phyloP scores from a whole-genome alignment of 2,329 filamentous ascomycete species.

The Calonectria multiphialidica region DNA sequence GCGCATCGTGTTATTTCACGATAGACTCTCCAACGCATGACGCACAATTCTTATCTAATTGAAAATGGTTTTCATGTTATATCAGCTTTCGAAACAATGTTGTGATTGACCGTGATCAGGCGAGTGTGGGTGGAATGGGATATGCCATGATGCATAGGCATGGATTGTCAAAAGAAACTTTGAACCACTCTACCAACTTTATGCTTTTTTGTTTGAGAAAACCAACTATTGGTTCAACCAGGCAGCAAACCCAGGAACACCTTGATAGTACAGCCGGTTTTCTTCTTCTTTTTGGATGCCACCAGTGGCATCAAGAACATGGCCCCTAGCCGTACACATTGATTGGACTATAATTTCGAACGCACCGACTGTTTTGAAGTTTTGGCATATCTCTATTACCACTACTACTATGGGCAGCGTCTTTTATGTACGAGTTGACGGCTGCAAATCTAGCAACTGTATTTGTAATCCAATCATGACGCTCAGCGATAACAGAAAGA shows the following conservation, averaged over 20 bases:
- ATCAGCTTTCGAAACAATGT: neutral
- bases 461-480: slow-evolving; percentile 38
- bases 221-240: too few species aligned
- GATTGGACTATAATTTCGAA: too few species aligned
- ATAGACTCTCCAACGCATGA: slow-evolving; percentile 16
- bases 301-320: too few species aligned
- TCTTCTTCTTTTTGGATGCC: too few species aligned
- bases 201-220: too few species aligned
- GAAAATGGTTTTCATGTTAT: slow-evolving; percentile 33
- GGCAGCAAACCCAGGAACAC: too few species aligned
- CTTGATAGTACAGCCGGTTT: too few species aligned
- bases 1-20: slow-evolving; percentile 30
- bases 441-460: slow-evolving; percentile 39
- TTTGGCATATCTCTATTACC: slow-evolving; percentile 40
- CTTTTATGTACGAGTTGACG: slow-evolving; percentile 33
- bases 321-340: too few species aligned
- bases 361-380: neutral
- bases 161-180: too few species aligned
- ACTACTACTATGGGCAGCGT: slow-evolving; percentile 43
- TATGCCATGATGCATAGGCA: too few species aligned
- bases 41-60: slow-evolving; percentile 36
- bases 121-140: too few species aligned
- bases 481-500: slow-evolving; percentile 33
- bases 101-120: neutral
- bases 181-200: too few species aligned